Evolutionary conservation across 208 protist genomes (phyloP), one percentile per base, ranked within the genome.

Genomic region (Paratrypanosoma confusum): DNA sequence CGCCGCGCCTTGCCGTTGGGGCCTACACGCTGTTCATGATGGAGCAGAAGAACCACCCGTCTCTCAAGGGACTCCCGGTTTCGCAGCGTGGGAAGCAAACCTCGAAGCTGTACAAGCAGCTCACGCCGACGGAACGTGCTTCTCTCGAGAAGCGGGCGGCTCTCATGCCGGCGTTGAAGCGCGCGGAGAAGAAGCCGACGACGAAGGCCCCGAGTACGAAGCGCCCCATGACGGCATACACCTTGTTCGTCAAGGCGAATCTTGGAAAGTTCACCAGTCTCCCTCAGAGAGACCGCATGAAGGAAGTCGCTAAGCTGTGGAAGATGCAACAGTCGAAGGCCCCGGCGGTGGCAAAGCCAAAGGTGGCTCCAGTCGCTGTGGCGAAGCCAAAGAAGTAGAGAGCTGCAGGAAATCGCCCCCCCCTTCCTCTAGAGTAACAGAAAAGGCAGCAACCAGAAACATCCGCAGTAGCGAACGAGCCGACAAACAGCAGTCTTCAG

Each of bases 291-390:
- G 79, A 87, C 39, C 78, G 78, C 43, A 76, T 91, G 67, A 71
- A 71, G 59, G 75, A 71, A 1, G 72, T 91, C 13, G 81, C 81
- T 11, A 87, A 91, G 58, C 65, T 91, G 33, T 91, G 82, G 78
- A 85, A 78, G 32, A 55, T 81, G 55, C 73, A 90, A 45, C 29
- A 78, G 39, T n/a, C n/a, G n/a, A n/a, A n/a, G n/a, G n/a, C n/a
- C n/a, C n/a, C n/a, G n/a, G n/a, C n/a, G n/a, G n/a, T n/a, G n/a
- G n/a, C n/a, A n/a, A n/a, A n/a, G n/a, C n/a, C n/a, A n/a, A n/a
- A n/a, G n/a, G n/a, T n/a, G n/a, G n/a, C n/a, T n/a, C n/a, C n/a
- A n/a, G n/a, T n/a, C n/a, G n/a, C n/a, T n/a, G n/a, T n/a, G n/a
- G n/a, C n/a, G n/a, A n/a, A n/a, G n/a, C n/a, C n/a, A n/a, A n/a